Base-by-base conservation (phyloP, 805 yeast genomes). In the Ogataea degrootiae region DNA sequence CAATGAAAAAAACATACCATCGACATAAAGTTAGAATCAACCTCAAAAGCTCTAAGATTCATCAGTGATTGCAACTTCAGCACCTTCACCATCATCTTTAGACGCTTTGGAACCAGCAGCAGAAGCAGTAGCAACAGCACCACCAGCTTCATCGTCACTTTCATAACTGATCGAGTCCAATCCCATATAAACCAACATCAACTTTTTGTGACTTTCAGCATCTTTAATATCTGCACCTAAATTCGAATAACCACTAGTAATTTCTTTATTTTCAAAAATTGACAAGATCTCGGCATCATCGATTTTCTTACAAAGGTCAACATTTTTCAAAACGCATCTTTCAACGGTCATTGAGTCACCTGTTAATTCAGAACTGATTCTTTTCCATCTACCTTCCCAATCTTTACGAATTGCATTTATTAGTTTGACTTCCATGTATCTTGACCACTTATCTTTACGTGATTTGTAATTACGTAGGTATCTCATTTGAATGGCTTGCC, bases 401-500 rank as follows among this genome's bases (percentile, higher is more conserved):
- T 72, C 76, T 26, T 62, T 59, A 21, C 63, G 52, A 34, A 72
- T 54, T 1, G 62, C 62, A 38, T 56, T 55, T 17, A 65, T 50
- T 35, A 72, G 53, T 42, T 58, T 60, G 4, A 58, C 44, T 37
- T 61, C 69, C 61, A 73, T 72, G 31, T 56, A 60, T 34, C 63
- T 51, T 15, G 70, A 59, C 70, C 73, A 68, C 31, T 55, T 54
- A 19, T 58, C 68, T 41, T 63, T 60, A 31, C 74, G 54, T 8
- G 67, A 57, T 47, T 69, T 69, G 46, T 71, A 69, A 36, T 66
- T 60, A 9, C 77, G 61, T 39, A 73, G 57, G 49, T 73, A 73
- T 43, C 76, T 55, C 77, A 73, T 73, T 55, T 73, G 77, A 34
- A 73, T 67, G 2, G 76, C 74, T 53, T 72, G 76, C 75, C 75